A percentile compares a stretch with the other conserved stretches of the same genome.
Evolutionary conservation across 2,329 filamentous ascomycete genomes (phyloP).

Genomic region (Harringtonia aguacate): DNA sequence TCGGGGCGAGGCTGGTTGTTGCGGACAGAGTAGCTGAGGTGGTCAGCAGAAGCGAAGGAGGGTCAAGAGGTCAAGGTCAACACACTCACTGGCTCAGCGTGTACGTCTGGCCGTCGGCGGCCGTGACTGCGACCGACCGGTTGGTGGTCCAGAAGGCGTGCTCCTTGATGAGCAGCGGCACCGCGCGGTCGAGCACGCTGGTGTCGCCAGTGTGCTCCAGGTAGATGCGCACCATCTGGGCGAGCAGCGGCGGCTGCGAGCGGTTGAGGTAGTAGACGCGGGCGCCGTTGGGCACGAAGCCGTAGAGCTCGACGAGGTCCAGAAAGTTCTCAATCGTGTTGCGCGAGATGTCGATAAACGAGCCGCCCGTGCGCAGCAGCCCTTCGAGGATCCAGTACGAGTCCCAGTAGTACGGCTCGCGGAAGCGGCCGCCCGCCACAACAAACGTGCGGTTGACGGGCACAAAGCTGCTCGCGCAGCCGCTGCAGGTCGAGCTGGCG

Average conservation of each 20-base stretch:
- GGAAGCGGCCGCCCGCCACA: constrained; percentile 60
- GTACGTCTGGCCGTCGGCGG: constrained; percentile 34
- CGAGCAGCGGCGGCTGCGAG: constrained; percentile 54
- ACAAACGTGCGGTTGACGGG: constrained; percentile 58
- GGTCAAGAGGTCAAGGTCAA: neutral
- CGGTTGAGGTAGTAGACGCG: constrained; percentile 55
- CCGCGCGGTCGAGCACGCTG: constrained; percentile 44
- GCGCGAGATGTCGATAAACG: constrained; percentile 50
- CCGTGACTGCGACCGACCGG: constrained; percentile 42
- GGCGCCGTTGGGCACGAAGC: constrained; percentile 60
- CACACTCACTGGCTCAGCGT: constrained; percentile 40
- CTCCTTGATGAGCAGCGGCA: constrained; percentile 53
- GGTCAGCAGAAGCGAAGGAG: neutral
- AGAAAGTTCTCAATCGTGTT: constrained; percentile 63
- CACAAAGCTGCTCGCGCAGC: constrained; percentile 55
- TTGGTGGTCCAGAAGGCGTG: constrained; percentile 53
- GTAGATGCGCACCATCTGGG: constrained; percentile 56
- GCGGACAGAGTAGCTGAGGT: constrained; percentile 40
- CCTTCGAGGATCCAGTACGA: constrained; percentile 60
- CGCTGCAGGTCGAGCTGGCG: constrained; percentile 33
- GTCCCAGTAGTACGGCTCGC: constrained; percentile 64
- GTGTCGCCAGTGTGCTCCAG: constrained; percentile 55
- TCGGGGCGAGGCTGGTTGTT: constrained; percentile 59
- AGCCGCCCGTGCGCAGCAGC: constrained; percentile 51
- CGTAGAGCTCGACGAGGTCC: constrained; percentile 52